phyloP scores from a whole-genome alignment of 164 flowering plant species.

The Saururus chinensis region DNA sequence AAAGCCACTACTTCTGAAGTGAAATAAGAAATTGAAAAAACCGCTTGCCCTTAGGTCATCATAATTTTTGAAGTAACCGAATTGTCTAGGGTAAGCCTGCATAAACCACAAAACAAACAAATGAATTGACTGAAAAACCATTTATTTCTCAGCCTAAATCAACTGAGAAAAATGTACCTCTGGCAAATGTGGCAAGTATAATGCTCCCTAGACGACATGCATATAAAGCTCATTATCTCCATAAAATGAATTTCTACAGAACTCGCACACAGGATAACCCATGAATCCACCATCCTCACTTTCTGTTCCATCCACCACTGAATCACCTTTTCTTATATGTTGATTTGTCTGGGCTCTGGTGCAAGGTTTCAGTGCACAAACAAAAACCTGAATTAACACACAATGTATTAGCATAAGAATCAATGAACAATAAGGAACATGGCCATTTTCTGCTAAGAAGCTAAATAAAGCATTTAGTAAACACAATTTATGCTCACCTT shows the following conservation, averaged over 20 bases:
- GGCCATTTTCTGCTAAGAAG: background rate
- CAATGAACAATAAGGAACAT: background rate
- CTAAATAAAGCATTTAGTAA: background rate
- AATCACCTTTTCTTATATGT: conserved; percentile 74
- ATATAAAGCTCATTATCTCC: conserved; percentile 88
- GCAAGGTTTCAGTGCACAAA: conserved; percentile 89
- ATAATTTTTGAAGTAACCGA: conserved; percentile 77
- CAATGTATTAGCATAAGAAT: background rate
- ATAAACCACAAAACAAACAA: conserved; percentile 4
- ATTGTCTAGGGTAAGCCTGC: conserved; percentile 92
- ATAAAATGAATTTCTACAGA: conserved; percentile 73
- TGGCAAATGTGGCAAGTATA: conserved; percentile 89
- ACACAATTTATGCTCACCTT: conserved; percentile 34
- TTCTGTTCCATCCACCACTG: conserved; percentile 93
- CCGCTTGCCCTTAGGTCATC: conserved; percentile 74
- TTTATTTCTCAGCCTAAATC: background rate
- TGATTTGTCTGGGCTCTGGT: conserved; percentile 66
- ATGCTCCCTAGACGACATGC: conserved; percentile 87
- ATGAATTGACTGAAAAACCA: background rate
- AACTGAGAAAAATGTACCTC: conserved; percentile 38
- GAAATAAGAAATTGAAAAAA: background rate
- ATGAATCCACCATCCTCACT: conserved; percentile 88
- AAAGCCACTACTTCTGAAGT: background rate
- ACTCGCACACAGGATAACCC: conserved; percentile 90
- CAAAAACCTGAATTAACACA: conserved; percentile 51